A percentile compares a stretch with the other conserved stretches of the same genome.
phyloP scores from a whole-genome alignment of 2,329 filamentous ascomycete species.

The Scedosporium boydii region DNA sequence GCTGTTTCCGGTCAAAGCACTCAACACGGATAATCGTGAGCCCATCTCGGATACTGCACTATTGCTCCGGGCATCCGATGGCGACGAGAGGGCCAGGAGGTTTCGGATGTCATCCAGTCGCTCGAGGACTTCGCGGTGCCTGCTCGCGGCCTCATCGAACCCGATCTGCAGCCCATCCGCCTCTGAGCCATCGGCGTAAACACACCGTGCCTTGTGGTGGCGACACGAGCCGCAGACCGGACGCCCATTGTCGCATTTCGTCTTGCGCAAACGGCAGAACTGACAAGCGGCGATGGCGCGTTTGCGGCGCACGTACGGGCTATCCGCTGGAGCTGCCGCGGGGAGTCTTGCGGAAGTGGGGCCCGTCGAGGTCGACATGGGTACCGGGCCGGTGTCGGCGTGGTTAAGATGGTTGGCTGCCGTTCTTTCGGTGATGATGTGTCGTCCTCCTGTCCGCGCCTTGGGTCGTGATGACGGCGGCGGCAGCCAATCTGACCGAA shows the following conservation, averaged over 20 bases:
- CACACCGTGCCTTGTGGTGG: slow-evolving; percentile 17
- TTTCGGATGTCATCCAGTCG: slow-evolving; percentile 4
- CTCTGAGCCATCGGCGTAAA: slow-evolving; percentile 11
- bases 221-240: slow-evolving; percentile 20
- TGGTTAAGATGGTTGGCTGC: neutral
- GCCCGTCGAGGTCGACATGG: neutral
- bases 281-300: slow-evolving; percentile 20
- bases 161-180: neutral
- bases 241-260: slow-evolving; percentile 22
- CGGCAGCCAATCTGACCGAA: neutral
- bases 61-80: neutral
- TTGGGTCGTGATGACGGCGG: neutral
- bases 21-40: neutral
- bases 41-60: neutral
- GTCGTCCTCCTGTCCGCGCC: neutral
- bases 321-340: neutral
- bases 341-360: neutral
- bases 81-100: neutral
- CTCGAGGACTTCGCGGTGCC: slow-evolving; percentile 5
- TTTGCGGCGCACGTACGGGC: slow-evolving; percentile 11
- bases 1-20: neutral
- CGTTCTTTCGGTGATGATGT: neutral
- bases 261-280: slow-evolving; percentile 19
- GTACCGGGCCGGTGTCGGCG: neutral
- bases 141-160: slow-evolving; percentile 3